Evolutionary conservation across 164 flowering plant genomes (phyloP).

Genomic region (Akebia trifoliata): DNA sequence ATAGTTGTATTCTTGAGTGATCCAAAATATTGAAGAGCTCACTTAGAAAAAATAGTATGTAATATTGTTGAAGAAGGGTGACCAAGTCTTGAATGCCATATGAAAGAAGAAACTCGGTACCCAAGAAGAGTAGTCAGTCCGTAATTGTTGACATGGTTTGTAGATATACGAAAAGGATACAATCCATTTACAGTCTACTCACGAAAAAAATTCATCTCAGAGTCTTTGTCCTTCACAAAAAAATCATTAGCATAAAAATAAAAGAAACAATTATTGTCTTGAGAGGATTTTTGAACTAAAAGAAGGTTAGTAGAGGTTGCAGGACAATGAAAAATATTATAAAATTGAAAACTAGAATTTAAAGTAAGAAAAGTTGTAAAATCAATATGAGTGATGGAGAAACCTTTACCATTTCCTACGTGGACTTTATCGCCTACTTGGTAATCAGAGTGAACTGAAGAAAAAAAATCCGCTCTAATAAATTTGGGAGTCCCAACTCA

Average conservation of each 20-base stretch:
- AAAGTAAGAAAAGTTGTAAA: background rate
- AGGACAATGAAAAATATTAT: background rate
- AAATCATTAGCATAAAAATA: background rate
- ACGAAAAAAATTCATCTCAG: background rate
- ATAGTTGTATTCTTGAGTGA: background rate
- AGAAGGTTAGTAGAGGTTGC: background rate
- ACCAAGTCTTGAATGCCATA: background rate
- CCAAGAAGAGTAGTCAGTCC: background rate
- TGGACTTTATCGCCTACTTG: background rate
- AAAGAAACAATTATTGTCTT: background rate
- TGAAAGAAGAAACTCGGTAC: background rate
- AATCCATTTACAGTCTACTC: background rate
- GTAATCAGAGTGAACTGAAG: background rate
- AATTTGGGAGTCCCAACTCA: no score
- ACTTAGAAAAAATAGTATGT: background rate
- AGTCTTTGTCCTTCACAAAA: background rate
- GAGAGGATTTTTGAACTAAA: background rate
- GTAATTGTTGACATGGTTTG: background rate
- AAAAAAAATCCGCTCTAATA: no score
- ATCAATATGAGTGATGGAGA: background rate
- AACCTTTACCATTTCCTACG: constrained; percentile 4
- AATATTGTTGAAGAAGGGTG: background rate
- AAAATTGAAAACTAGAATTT: background rate
- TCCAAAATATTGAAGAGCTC: background rate
- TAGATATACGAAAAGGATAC: background rate